Evolutionary conservation across 305 asterid genomes (phyloP).

Genomic region (Lippia alba): DNA sequence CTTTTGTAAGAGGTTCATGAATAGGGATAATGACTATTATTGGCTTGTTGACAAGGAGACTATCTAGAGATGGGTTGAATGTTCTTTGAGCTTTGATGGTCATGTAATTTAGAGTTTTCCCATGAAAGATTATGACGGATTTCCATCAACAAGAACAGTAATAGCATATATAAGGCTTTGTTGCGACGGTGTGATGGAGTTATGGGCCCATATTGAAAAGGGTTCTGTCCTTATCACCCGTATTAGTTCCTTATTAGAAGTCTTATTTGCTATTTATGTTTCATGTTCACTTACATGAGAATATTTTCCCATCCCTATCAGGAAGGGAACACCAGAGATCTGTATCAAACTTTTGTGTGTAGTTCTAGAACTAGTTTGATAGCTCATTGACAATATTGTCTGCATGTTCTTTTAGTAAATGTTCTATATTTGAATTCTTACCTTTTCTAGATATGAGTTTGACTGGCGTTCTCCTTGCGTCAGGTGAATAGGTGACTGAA

Average conservation of each 20-base stretch:
- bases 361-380: background rate
- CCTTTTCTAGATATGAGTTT: conserved; percentile 25
- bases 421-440: conserved; percentile 23
- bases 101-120: conserved; percentile 10
- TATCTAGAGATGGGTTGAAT: conserved; percentile 15
- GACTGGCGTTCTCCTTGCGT: conserved; percentile 31
- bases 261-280: conserved; percentile 2
- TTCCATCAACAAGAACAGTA: background rate
- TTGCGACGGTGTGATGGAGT: conserved; percentile 5
- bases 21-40: conserved; percentile 10
- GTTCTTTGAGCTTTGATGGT: conserved; percentile 24
- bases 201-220: background rate
- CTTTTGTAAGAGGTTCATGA: conserved; percentile 10
- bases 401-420: conserved; percentile 13
- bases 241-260: conserved; percentile 1
- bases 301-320: conserved; percentile 13
- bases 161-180: background rate
- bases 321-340: conserved; percentile 9
- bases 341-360: conserved; percentile 4
- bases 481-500: conserved; percentile 28
- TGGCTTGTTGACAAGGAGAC: conserved; percentile 6
- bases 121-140: conserved; percentile 7
- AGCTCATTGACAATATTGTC: conserved; percentile 19
- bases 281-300: background rate
- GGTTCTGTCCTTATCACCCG: background rate